Conservation (phyloP, 1,284 basidiomycete genomes). For the Puccinia polysora region DNA sequence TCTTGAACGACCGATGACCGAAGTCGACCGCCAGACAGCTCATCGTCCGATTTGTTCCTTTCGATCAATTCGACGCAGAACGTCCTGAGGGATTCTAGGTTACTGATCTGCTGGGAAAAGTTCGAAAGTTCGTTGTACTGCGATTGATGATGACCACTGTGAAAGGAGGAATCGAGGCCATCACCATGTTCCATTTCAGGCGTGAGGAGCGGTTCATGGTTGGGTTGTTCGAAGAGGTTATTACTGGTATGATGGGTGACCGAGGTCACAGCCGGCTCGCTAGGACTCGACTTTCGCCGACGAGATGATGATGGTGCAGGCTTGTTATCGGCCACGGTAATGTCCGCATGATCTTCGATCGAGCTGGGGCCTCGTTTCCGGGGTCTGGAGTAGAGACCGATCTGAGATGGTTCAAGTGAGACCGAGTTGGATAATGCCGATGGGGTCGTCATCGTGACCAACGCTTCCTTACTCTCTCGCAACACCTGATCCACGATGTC, state of each 20-base stretch:
- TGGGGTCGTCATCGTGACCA: neutral
- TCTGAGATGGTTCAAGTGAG: neutral
- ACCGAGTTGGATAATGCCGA: neutral
- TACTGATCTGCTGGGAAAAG: slow-evolving; percentile 24
- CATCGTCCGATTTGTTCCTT: neutral
- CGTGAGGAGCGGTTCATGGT: too few relatives aligned
- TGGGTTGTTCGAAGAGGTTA: slow-evolving; percentile 27
- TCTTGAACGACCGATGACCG: slow-evolving; percentile 19
- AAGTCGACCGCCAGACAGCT: neutral
- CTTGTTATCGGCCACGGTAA: slow-evolving; percentile 6
- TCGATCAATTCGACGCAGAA: slow-evolving; percentile 25
- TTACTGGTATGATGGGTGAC: neutral
- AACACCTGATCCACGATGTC: slow-evolving; percentile 32
- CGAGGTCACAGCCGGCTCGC: too few relatives aligned
- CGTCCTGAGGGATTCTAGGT: slow-evolving; percentile 10
- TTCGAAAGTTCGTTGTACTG: slow-evolving; percentile 16
- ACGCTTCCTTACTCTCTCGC: slow-evolving; percentile 1
- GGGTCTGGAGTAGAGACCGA: neutral
- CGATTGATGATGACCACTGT: neutral
- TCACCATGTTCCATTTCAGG: too few relatives aligned
- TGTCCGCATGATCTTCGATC: neutral
- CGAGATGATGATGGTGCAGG: too few relatives aligned
- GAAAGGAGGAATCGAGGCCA: too few relatives aligned
- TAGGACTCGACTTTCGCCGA: too few relatives aligned
- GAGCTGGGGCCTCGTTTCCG: neutral